Conservation (phyloP, 2,329 filamentous ascomycete genomes). For the Metarhizium album region DNA sequence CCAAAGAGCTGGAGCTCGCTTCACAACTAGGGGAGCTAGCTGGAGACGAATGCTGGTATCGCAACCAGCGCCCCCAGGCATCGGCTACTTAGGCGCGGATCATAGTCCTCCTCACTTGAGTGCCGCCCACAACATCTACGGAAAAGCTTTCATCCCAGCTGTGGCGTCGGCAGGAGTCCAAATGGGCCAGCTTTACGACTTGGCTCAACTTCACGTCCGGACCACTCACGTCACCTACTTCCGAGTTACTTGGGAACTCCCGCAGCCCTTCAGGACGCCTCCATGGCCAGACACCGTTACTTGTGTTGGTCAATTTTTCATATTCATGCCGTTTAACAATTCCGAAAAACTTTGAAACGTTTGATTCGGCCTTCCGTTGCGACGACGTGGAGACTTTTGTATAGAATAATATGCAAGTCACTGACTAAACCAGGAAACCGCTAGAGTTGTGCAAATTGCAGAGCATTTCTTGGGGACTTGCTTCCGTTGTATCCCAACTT, state of each 20-base stretch:
- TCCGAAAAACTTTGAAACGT: background rate
- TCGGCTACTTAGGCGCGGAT: background rate
- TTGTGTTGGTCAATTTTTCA: background rate
- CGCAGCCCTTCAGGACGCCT: background rate
- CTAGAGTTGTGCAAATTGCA: too few species aligned
- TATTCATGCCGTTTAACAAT: background rate
- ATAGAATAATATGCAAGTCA: background rate
- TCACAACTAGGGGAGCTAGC: background rate
- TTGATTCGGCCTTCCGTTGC: background rate
- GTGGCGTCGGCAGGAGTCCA: background rate
- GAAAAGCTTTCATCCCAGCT: background rate
- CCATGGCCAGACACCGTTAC: background rate
- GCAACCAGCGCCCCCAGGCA: background rate
- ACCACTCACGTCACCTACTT: background rate
- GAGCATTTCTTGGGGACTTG: too few species aligned
- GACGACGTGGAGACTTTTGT: background rate
- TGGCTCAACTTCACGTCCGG: background rate
- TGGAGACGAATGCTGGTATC: background rate
- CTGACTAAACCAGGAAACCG: too few species aligned
- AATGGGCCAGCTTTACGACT: background rate
- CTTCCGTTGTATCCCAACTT: too few species aligned
- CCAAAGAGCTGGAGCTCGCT: background rate
- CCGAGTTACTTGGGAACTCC: background rate
- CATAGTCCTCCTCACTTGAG: too few species aligned
- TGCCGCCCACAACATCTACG: too few species aligned